Base-by-base conservation (phyloP, 176 grass and related monocot species). In the Lolium multiflorum region DNA sequence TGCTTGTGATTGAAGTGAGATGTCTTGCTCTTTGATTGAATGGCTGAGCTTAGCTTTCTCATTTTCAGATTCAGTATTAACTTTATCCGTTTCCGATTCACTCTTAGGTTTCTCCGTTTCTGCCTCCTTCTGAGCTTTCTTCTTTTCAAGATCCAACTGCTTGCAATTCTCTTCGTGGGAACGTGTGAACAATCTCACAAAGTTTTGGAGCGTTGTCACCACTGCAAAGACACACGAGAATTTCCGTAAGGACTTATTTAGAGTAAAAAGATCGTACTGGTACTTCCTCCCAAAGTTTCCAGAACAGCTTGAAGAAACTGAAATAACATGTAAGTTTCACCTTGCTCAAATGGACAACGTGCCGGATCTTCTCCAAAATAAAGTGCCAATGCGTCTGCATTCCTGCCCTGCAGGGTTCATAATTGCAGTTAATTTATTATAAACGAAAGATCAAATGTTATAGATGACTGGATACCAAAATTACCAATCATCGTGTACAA, bases 341-440 rank as follows among this genome's bases (percentile, higher is more conserved):
- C 97, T 96, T 99, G 97, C 71, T 99, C 97, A 79, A 99, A 99
- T 78, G 97, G 93, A 79, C 97, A 99, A 39, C 92, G 81, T 5
- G 84, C 79, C 68, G 97, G 97, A 83, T 96, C 97, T 93, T 99
- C 97, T 82, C 97, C 97, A 92, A 99, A 99, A 92, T 99, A 99
- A 81, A 93, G 93, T 73, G 97, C 97, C 61, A 99, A 85, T 86
- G 94, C 97, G 91, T 99, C 97, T 24, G 94, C 97, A 88, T 99
- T 99, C 65, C 97, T 86, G 61, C 97, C 97, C 97, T 99, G 86
- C 72, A 84, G 84, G 78, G 71, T 31, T 75, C 7, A 21, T 82
- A 72, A 25, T 66, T 74, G 61, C 9, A 65, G 26, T 38, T 35
- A 84, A 2, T 63, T 44, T 26, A 81, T 55, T 54, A 83, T 51